These are phyloP conservation scores for Rhodomyrtus tomentosa DNA, from an alignment of 345 rosid genomes.

Conservation along the genomic window DNA sequence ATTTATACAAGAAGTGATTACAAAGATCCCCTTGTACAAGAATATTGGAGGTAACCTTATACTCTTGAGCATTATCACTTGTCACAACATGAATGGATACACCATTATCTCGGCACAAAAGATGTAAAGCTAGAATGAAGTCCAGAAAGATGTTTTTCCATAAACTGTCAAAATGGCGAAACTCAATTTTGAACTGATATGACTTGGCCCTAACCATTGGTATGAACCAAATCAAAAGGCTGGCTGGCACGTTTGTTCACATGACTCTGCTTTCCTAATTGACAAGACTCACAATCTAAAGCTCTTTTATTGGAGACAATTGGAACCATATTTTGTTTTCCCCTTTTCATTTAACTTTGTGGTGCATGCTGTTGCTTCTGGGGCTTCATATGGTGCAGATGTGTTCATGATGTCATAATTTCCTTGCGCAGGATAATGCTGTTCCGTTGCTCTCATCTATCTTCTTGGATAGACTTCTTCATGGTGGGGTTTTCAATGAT, in stretches of 20 bases:
- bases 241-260: not conserved
- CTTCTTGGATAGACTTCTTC: constrained; percentile 70
- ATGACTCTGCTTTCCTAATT: not conserved
- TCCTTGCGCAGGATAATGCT: constrained; percentile 51
- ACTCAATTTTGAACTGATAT: not conserved
- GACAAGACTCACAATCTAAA: not conserved
- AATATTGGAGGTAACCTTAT: not conserved
- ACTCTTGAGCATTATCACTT: not conserved
- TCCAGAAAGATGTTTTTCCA: not conserved
- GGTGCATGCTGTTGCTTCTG: not conserved
- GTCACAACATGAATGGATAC: not conserved
- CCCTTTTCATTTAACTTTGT: not conserved
- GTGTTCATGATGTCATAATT: not conserved
- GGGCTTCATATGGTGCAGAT: not conserved
- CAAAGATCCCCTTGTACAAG: not conserved
- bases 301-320: not conserved
- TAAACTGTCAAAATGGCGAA: not conserved
- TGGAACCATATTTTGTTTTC: not conserved
- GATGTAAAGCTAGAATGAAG: not conserved
- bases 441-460: constrained; percentile 71
- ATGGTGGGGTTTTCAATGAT: constrained; percentile 64
- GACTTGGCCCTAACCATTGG: not conserved
- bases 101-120: not conserved
- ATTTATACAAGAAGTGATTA: not conserved
- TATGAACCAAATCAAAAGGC: not conserved